Evolutionary conservation across 192 early-diverging fungal genomes (phyloP).

Genomic region (Jimgerdemannia lactiflua): DNA sequence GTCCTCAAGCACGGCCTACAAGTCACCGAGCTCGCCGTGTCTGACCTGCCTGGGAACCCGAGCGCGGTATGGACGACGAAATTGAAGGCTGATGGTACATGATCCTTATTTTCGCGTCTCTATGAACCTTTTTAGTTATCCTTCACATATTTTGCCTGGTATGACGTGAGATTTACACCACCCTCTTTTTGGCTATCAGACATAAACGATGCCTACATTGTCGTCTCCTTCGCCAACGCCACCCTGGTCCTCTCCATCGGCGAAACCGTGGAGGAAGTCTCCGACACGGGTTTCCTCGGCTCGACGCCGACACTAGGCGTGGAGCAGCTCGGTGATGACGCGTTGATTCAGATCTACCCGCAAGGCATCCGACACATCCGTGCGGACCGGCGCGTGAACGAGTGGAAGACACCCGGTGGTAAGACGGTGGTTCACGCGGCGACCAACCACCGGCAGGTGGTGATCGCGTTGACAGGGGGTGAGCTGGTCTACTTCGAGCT

Average conservation of each 20-base stretch:
- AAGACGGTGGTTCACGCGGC: conserved; percentile 75
- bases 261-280: conserved; percentile 89
- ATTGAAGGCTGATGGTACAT: conserved; percentile 15
- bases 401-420: conserved; percentile 87
- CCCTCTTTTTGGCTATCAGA: conserved; percentile 25
- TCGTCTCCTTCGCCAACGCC: conserved; percentile 90
- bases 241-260: conserved; percentile 92
- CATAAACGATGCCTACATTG: conserved; percentile 78
- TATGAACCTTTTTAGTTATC: not conserved
- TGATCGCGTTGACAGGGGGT: conserved; percentile 78
- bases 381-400: conserved; percentile 82
- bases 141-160: not conserved
- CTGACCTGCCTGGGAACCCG: conserved; percentile 91
- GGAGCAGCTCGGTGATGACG: conserved; percentile 81
- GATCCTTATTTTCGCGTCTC: conserved; percentile 13
- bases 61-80: conserved; percentile 86
- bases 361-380: conserved; percentile 88
- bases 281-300: conserved; percentile 85
- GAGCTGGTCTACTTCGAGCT: conserved; percentile 95
- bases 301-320: conserved; percentile 83
- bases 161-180: not conserved
- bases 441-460: conserved; percentile 79
- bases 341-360: conserved; percentile 89
- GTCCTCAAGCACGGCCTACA: conserved; percentile 93
- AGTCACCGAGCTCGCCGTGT: conserved; percentile 87